Evolutionary conservation across 2,329 filamentous ascomycete genomes (phyloP).

Genomic region (Tympanopsis confertula): DNA sequence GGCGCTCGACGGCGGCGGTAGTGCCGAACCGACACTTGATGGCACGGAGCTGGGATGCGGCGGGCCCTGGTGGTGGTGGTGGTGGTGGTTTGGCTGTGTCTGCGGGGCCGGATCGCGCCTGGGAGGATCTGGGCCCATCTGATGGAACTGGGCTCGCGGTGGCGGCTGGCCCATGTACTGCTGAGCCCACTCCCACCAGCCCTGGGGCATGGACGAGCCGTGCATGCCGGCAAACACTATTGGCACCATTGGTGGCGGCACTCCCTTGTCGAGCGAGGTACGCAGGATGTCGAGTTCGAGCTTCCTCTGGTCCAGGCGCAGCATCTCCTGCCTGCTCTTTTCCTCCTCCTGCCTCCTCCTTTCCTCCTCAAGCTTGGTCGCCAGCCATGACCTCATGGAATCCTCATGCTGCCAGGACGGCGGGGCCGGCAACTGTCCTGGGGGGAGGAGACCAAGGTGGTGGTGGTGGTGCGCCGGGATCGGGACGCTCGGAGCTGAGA

Average conservation of each 20-base stretch:
- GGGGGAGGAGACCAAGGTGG: constrained; percentile 21
- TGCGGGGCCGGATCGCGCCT: constrained; percentile 42
- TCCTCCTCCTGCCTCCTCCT: constrained; percentile 24
- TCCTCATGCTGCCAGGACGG: constrained; percentile 60
- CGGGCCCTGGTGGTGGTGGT: constrained; percentile 11
- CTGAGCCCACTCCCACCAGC: background rate
- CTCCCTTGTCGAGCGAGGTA: background rate
- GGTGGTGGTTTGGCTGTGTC: constrained; percentile 26
- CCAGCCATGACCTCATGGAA: constrained; percentile 60
- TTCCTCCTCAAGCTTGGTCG: constrained; percentile 64
- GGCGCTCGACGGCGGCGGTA: constrained; percentile 20
- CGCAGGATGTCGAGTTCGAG: background rate
- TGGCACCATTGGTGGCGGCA: background rate
- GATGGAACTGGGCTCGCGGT: constrained; percentile 33
- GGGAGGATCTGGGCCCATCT: constrained; percentile 37
- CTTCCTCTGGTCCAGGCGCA: background rate
- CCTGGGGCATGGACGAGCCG: background rate
- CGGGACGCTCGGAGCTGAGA: constrained; percentile 20
- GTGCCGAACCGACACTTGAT: constrained; percentile 28
- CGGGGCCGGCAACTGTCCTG: constrained; percentile 51
- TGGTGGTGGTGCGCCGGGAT: constrained; percentile 12
- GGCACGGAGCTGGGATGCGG: constrained; percentile 24
- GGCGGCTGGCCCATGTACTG: constrained; percentile 15
- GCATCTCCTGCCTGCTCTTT: background rate
- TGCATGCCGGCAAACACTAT: background rate